A percentile compares a stretch with the other conserved stretches of the same genome.
Evolutionary conservation across 352 stramenopile genomes (phyloP).

Genomic region (Phytophthora pluvialis): DNA sequence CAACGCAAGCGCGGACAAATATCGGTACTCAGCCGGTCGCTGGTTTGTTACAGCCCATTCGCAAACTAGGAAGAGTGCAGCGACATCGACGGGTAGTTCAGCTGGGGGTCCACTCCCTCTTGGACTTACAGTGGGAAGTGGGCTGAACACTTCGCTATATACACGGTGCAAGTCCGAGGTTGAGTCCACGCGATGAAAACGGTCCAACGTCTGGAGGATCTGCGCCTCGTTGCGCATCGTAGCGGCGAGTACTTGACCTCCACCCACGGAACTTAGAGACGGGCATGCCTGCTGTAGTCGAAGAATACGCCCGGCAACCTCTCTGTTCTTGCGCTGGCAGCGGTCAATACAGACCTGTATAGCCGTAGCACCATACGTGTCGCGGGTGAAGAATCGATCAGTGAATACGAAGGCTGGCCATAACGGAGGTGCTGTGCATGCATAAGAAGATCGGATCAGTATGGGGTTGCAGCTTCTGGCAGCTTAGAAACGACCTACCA

Average conservation of each 20-base stretch:
- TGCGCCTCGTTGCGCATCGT: constrained; percentile 78
- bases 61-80: constrained; percentile 76
- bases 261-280: constrained; percentile 32
- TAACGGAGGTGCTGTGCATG: constrained; percentile 54
- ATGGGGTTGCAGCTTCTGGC: neutral
- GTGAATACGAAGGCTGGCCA: constrained; percentile 81
- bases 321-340: constrained; percentile 55
- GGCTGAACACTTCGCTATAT: constrained; percentile 77
- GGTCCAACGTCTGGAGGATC: constrained; percentile 78
- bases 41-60: constrained; percentile 88
- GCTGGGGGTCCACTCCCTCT: constrained; percentile 18
- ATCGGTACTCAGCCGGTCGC: constrained; percentile 81
- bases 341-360: constrained; percentile 62
- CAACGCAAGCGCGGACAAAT: constrained; percentile 76
- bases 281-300: constrained; percentile 67
- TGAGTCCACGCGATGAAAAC: constrained; percentile 82
- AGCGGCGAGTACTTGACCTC: constrained; percentile 37
- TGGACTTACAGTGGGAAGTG: constrained; percentile 40
- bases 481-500: constrained; percentile 43
- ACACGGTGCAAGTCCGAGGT: constrained; percentile 70
- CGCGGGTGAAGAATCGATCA: constrained; percentile 74
- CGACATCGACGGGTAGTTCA: constrained; percentile 72
- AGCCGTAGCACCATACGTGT: constrained; percentile 46
- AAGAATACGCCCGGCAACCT: constrained; percentile 71
- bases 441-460: constrained; percentile 10